Evolutionary conservation across 2,329 filamentous ascomycete species (phyloP), one percentile per base, ranked within the genome.

Genomic region (Eurotiales sp.): DNA sequence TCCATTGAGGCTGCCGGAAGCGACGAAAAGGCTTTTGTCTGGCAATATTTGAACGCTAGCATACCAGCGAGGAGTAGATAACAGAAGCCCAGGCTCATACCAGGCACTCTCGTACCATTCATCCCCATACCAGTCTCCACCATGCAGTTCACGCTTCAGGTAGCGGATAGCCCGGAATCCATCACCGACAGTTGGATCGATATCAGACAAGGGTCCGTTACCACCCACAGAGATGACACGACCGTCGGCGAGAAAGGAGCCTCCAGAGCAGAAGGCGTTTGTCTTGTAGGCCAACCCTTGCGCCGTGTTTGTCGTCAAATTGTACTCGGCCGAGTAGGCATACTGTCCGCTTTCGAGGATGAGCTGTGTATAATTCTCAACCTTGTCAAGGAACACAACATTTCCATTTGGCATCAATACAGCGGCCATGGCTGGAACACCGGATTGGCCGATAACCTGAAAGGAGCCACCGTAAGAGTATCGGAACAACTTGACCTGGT

Each of bases 351-450:
- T 77, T 14, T 72, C 54, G 7, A 82, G 71, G 55, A 71, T 76
- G 41, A 83, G 59, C 53, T 83, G 72, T 0, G 81, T 82, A 64
- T 80, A 84, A 62, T 83, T 78, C 62, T 84, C 81, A 25, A 84
- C 72, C 62, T 84, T 85, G 70, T 84, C 82, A 14, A 84, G 66
- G 66, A 84, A 84, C 32, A 81, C 72, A 10, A 83, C 80, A 46
- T 74, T 72, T 21, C 81, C 80, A 58, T 83, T 82, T 12, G 73
- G 77, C 70, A 83, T 72, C 19, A 84, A 71, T 58, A 74, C 79
- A 55, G 80, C 81, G 58, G 83, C 80, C 82, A 84, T 84, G 14
- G 75, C 80, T 36, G 81, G 80, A n/a, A 84, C 81, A 57, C 82
- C 82, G 47, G 79, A 79, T 52, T 75, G 67, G 15, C 80, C 81